Conservation (phyloP, 2,329 filamentous ascomycete genomes). For the Pyrenochaeta sp. region DNA sequence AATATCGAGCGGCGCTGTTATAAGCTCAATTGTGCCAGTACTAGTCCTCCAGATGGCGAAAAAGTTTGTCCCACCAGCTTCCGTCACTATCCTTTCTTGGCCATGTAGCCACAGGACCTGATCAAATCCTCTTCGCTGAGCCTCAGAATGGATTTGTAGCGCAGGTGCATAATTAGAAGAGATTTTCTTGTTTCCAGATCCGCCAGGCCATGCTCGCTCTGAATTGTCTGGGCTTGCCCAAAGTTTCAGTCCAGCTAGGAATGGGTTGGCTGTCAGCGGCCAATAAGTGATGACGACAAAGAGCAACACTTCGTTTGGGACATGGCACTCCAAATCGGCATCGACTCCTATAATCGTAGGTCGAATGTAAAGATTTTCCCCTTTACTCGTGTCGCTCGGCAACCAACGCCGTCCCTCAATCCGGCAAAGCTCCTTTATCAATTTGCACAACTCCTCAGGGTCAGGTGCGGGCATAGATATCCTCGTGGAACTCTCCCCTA, state of each 20-base stretch:
- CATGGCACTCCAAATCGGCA: neutral
- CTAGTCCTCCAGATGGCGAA: neutral
- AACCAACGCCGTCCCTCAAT: neutral
- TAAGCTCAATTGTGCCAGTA: neutral
- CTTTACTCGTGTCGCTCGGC: neutral
- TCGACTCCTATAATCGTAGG: neutral
- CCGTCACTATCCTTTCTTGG: neutral
- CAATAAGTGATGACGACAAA: neutral
- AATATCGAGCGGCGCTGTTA: neutral
- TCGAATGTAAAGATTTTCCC: neutral
- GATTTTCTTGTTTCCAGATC: neutral
- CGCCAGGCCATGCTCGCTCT: neutral
- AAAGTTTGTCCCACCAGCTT: neutral
- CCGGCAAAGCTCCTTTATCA: neutral
- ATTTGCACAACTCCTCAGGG: neutral
- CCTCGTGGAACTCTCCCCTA: neutral
- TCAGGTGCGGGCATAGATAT: neutral
- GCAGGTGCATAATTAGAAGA: neutral
- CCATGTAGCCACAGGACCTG: neutral
- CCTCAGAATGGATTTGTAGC: neutral
- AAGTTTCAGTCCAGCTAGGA: neutral
- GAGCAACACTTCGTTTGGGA: neutral
- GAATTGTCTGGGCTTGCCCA: neutral
- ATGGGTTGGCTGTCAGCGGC: neutral
- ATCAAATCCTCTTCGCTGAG: neutral